Conservation (phyloP, 805 yeast species). For the Starmerella roubikii region DNA sequence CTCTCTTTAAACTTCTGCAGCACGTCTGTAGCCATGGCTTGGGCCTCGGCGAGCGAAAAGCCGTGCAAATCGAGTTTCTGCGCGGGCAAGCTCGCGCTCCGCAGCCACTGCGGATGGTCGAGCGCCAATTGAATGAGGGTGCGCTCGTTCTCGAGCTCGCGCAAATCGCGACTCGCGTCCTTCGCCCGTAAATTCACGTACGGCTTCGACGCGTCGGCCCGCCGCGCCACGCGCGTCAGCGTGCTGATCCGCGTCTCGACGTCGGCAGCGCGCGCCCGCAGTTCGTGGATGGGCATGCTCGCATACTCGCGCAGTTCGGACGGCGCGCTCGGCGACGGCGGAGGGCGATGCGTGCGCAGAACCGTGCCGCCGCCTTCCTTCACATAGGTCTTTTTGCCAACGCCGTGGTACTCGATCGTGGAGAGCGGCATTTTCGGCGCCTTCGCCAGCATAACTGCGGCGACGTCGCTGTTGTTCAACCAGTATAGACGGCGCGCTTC, state of each 20-base stretch:
- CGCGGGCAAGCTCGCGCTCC: background rate
- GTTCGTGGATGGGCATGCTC: background rate
- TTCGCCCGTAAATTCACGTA: background rate
- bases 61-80: slow-evolving; percentile 13
- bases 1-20: background rate
- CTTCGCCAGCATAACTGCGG: slow-evolving; percentile 4
- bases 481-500: slow-evolving; percentile 11
- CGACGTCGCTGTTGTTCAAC: slow-evolving; percentile 4
- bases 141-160: background rate
- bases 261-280: background rate
- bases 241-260: background rate
- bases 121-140: slow-evolving; percentile 6
- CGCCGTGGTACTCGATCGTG: background rate
- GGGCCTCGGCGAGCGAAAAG: slow-evolving; percentile 10
- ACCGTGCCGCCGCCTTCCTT: background rate
- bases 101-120: background rate
- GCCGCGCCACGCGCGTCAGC: background rate
- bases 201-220: background rate
- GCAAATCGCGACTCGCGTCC: slow-evolving; percentile 1
- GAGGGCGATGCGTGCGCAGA: background rate
- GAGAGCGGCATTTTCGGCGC: slow-evolving; percentile 1
- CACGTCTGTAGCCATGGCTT: slow-evolving; percentile 5
- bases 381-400: background rate
- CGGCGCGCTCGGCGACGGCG: background rate
- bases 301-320: background rate